Percentiles rank a stretch among this genome's conserved stretches.
Conservation (phyloP, 495 filamentous ascomycete genomes). For the Penicillium cinerascens region DNA sequence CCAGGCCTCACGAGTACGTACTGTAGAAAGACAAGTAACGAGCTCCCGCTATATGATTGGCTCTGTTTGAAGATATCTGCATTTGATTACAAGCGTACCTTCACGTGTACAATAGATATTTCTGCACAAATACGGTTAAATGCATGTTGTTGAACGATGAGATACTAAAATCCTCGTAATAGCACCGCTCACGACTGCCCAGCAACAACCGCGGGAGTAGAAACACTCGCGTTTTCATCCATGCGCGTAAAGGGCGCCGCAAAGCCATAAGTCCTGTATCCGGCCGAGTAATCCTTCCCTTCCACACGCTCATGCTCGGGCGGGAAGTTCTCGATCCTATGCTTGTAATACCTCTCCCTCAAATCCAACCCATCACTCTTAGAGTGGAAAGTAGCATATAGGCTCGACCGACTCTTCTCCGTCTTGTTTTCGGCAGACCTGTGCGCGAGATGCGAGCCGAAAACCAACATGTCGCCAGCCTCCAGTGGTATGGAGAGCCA, state of each 20-base stretch:
- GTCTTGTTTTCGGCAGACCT: conserved; percentile 35
- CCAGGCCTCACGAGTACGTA: background rate
- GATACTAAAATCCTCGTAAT: too few species aligned
- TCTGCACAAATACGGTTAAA: too few species aligned
- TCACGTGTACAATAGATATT: too few species aligned
- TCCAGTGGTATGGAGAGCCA: conserved; percentile 39
- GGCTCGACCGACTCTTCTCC: conserved; percentile 28
- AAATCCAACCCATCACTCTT: conserved; percentile 35
- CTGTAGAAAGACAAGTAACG: background rate
- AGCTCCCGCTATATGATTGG: background rate
- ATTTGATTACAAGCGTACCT: background rate
- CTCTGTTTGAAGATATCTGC: background rate
- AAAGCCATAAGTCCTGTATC: conserved; percentile 38
- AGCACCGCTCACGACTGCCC: too few species aligned
- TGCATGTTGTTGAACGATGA: too few species aligned
- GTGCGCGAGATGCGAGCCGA: conserved; percentile 43
- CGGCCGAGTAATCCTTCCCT: conserved; percentile 35
- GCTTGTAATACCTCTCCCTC: conserved; percentile 36
- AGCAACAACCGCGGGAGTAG: too few species aligned
- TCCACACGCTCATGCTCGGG: conserved; percentile 37
- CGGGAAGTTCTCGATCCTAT: conserved; percentile 37
- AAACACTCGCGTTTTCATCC: background rate
- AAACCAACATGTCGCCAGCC: conserved; percentile 37
- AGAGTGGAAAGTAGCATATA: conserved; percentile 45
- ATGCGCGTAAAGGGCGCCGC: conserved; percentile 24